Evolutionary conservation across 768 basidiomycete species (phyloP).

Genomic region (Tricholoma sp.): DNA sequence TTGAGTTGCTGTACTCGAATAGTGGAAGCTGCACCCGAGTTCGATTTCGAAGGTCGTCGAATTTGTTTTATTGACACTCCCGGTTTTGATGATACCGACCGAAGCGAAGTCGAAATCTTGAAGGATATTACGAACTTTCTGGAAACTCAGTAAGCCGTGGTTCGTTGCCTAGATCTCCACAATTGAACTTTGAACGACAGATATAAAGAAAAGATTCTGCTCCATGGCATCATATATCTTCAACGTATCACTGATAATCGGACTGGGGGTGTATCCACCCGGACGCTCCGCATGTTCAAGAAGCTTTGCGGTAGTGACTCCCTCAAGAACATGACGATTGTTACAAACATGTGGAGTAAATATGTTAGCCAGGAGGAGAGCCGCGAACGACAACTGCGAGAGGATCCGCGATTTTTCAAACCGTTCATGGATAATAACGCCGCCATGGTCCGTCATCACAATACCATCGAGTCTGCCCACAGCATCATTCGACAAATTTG

Average conservation of each 20-base stretch:
- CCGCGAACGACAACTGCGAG: not conserved
- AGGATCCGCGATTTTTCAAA: constrained; percentile 30
- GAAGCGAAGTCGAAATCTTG: too few species aligned
- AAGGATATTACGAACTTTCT: constrained; percentile 18
- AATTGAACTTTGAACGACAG: constrained; percentile 5
- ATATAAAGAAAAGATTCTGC: constrained; percentile 16
- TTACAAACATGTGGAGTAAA: constrained; percentile 39
- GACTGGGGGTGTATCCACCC: constrained; percentile 31
- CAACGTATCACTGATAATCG: constrained; percentile 31
- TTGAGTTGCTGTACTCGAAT: too few species aligned
- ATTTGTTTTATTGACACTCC: too few species aligned
- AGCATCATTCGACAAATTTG: not conserved
- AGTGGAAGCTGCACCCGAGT: too few species aligned
- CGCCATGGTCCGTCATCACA: not conserved
- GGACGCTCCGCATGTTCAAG: constrained; percentile 39
- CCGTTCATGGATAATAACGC: constrained; percentile 35
- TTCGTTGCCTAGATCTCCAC: not conserved
- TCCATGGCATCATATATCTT: constrained; percentile 33
- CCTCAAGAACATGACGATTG: constrained; percentile 39
- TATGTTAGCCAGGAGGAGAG: constrained; percentile 29
- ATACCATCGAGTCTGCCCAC: not conserved
- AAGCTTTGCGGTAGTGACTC: too few species aligned
- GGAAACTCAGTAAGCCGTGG: not conserved
- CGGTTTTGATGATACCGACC: too few species aligned
- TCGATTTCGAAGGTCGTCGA: too few species aligned